Evolutionary conservation across 1,284 basidiomycete genomes (phyloP).

Genomic region (Malassezia vespertilionis): DNA sequence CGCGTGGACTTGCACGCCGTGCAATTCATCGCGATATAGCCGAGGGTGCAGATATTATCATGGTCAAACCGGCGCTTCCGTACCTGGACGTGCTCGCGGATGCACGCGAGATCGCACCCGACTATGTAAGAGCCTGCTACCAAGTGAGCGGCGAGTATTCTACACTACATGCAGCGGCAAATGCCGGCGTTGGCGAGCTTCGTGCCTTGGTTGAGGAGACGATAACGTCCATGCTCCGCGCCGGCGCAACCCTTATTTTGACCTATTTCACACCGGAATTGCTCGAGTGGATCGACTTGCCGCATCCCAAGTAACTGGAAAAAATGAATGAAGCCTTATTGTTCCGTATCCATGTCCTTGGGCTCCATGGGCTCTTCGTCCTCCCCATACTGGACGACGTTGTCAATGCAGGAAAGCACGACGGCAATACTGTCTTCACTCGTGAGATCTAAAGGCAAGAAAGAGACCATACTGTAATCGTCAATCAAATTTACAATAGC

Average conservation of each 20-base stretch:
- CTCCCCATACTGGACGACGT: constrained; percentile 69
- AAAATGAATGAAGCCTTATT: constrained; percentile 14
- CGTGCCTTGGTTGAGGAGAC: constrained; percentile 88
- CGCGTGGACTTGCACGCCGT: constrained; percentile 77
- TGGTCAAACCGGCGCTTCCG: constrained; percentile 93
- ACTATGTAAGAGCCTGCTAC: constrained; percentile 86
- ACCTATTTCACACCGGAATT: constrained; percentile 94
- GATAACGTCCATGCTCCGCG: constrained; percentile 75
- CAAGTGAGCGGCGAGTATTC: constrained; percentile 70
- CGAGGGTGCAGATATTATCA: constrained; percentile 97
- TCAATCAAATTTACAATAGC: constrained; percentile 94
- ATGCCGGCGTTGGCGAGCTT: constrained; percentile 82
- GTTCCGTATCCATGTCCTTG: constrained; percentile 42
- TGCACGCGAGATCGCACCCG: constrained; percentile 66
- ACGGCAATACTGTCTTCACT: constrained; percentile 78
- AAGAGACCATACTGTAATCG: constrained; percentile 93
- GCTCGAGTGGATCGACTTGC: constrained; percentile 21
- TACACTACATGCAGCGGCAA: constrained; percentile 87
- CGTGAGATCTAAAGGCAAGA: constrained; percentile 84
- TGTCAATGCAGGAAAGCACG: constrained; percentile 89
- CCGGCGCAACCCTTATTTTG: constrained; percentile 79
- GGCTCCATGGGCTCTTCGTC: constrained; percentile 47
- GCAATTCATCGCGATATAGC: constrained; percentile 76
- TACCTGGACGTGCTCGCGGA: constrained; percentile 94
- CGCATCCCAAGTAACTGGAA: background rate